phyloP scores from a whole-genome alignment of 768 basidiomycete genomes.

The Coprinopsis strossmayeri region DNA sequence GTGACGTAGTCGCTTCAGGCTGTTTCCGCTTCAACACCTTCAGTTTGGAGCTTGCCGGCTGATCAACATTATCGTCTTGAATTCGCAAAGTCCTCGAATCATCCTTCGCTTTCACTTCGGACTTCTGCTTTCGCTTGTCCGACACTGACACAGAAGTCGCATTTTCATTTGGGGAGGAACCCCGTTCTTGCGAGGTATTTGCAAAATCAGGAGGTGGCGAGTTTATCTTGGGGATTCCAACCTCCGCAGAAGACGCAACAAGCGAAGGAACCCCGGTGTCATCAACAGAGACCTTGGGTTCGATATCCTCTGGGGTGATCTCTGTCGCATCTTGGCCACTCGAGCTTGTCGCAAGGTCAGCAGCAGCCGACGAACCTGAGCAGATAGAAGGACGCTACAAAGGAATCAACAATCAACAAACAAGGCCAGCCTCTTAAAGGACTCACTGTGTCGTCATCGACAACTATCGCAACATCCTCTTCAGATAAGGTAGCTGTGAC shows the following conservation, averaged over 20 bases:
- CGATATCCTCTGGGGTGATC: no score
- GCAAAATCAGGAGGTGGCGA: neutral
- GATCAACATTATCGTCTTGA: conserved; percentile 3
- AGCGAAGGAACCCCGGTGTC: no score
- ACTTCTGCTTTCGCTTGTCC: neutral
- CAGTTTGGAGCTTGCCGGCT: neutral
- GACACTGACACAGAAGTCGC: neutral
- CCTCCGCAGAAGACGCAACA: no score
- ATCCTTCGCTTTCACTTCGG: neutral
- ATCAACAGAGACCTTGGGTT: no score
- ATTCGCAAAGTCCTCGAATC: neutral
- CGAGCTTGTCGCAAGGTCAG: no score
- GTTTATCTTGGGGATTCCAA: neutral
- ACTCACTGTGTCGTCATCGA: neutral
- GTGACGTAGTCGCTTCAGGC: neutral
- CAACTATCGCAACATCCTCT: neutral
- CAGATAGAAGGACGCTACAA: no score
- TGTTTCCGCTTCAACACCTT: neutral
- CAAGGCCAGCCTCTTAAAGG: neutral
- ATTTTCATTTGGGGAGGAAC: conserved; percentile 4
- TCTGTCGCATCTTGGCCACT: no score
- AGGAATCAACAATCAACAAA: no score
- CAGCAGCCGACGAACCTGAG: no score
- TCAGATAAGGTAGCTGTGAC: neutral
- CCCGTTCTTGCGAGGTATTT: neutral